Conservation (phyloP, 805 yeast species). For the Saturnispora silvae region DNA sequence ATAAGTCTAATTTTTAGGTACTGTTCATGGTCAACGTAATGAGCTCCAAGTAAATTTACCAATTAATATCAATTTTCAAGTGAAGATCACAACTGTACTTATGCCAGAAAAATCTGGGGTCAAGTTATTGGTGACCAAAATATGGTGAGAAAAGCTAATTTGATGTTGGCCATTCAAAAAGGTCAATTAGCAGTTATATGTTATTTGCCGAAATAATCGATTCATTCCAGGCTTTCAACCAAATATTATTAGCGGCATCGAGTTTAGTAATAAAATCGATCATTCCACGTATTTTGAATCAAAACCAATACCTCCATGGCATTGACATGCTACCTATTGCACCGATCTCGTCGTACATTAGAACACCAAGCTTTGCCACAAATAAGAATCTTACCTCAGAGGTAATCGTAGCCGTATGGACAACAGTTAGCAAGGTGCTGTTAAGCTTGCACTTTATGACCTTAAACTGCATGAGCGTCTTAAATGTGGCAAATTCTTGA, state of each 20-base stretch:
- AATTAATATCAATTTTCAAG: conserved; percentile 27
- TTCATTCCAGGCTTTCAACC: conserved; percentile 40
- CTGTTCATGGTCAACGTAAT: conserved; percentile 39
- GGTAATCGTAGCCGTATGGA: conserved; percentile 48
- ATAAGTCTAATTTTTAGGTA: conserved; percentile 32
- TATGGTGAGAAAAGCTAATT: conserved; percentile 43
- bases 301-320: conserved; percentile 66
- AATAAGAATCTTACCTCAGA: background rate
- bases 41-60: background rate
- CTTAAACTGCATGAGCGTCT: conserved; percentile 54
- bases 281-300: conserved; percentile 69
- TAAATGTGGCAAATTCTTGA: conserved; percentile 47
- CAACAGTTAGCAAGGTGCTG: conserved; percentile 65
- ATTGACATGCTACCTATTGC: conserved; percentile 71
- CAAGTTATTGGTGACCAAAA: conserved; percentile 39
- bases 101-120: conserved; percentile 63
- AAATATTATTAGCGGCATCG: conserved; percentile 64
- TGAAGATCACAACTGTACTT: conserved; percentile 64
- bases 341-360: conserved; percentile 51
- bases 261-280: conserved; percentile 64
- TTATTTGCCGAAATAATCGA: conserved; percentile 41
- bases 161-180: conserved; percentile 52
- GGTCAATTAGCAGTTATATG: conserved; percentile 48
- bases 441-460: conserved; percentile 63
- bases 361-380: conserved; percentile 40